These are phyloP conservation scores for Lachnellula occidentalis DNA, from an alignment of 2,329 filamentous ascomycete genomes.

Conservation along the genomic window DNA sequence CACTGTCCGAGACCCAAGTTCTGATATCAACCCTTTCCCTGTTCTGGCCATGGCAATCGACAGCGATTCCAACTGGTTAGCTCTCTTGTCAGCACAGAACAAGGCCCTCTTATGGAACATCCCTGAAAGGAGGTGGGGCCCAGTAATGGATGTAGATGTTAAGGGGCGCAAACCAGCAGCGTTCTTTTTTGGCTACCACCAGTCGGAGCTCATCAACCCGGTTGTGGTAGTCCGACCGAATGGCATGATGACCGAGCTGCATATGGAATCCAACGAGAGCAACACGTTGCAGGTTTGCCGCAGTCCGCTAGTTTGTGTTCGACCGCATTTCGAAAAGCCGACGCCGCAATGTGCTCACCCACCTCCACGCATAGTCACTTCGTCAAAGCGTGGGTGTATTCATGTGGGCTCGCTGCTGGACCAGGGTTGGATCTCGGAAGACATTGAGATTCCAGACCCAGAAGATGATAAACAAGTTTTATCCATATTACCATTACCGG, in stretches of 20 bases:
- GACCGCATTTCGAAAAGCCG: conserved; percentile 35
- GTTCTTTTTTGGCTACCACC: conserved; percentile 55
- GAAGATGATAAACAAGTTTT: conserved; percentile 41
- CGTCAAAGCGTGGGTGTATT: conserved; percentile 46
- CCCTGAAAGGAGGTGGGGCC: conserved; percentile 48
- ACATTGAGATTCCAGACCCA: conserved; percentile 36
- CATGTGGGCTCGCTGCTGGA: conserved; percentile 41
- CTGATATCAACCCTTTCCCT: conserved; percentile 46
- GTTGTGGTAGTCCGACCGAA: conserved; percentile 60
- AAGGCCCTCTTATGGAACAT: conserved; percentile 61
- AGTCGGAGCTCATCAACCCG: conserved; percentile 35
- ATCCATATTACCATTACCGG: conserved; percentile 54
- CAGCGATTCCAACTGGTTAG: conserved; percentile 58
- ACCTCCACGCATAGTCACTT: conserved; percentile 39
- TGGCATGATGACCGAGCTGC: conserved; percentile 56
- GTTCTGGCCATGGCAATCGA: conserved; percentile 61
- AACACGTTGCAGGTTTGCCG: conserved; percentile 46
- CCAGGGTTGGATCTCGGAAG: conserved; percentile 45
- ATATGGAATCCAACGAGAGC: conserved; percentile 38
- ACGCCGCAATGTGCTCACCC: conserved; percentile 14
- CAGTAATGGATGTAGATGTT: conserved; percentile 49
- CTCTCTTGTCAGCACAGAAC: conserved; percentile 54
- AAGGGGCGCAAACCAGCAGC: conserved; percentile 54
- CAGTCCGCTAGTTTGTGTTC: conserved; percentile 40
- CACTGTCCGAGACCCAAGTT: conserved; percentile 31